These are phyloP conservation scores for Tolypocladium album DNA, from an alignment of 2,329 filamentous ascomycete species.

Conservation along the genomic window DNA sequence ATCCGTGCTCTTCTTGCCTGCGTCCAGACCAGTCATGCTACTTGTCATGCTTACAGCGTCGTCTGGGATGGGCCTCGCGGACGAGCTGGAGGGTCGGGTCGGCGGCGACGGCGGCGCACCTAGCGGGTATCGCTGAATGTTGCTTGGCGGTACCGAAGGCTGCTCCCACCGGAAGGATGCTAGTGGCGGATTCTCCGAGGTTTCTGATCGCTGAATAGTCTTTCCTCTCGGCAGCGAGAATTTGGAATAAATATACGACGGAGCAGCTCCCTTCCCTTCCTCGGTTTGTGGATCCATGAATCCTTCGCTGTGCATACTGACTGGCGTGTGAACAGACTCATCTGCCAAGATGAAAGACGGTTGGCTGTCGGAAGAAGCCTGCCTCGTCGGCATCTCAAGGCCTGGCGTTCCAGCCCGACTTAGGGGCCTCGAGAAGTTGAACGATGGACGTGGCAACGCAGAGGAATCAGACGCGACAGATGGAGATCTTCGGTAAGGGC, in stretches of 20 bases:
- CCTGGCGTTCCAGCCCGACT: slow-evolving; percentile 58
- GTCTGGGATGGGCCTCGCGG: slow-evolving; percentile 26
- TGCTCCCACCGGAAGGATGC: slow-evolving; percentile 56
- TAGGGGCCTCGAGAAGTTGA: slow-evolving; percentile 89
- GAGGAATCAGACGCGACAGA: slow-evolving; percentile 79
- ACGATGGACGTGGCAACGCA: slow-evolving; percentile 59
- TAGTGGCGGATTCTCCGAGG: slow-evolving; percentile 40
- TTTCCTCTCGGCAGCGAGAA: slow-evolving; percentile 78
- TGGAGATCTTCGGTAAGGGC: slow-evolving; percentile 62
- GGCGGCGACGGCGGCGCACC: slow-evolving; percentile 51
- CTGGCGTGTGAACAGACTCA: slow-evolving; percentile 56
- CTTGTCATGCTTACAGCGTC: slow-evolving; percentile 19
- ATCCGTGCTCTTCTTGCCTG: slow-evolving; percentile 39
- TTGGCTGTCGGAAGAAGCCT: slow-evolving; percentile 58
- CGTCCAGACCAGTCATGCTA: slow-evolving; percentile 32
- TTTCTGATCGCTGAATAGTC: slow-evolving; percentile 57
- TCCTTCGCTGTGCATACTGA: slow-evolving; percentile 62
- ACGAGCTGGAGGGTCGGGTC: slow-evolving; percentile 48
- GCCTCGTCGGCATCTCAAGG: slow-evolving; percentile 47
- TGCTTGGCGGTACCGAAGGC: slow-evolving; percentile 28
- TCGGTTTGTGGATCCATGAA: slow-evolving; percentile 45
- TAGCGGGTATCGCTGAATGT: slow-evolving; percentile 28
- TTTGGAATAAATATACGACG: slow-evolving; percentile 80
- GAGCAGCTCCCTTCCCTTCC: slow-evolving; percentile 37
- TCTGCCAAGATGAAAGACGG: slow-evolving; percentile 52